These are phyloP conservation scores for Elsinoe ampelina DNA, from an alignment of 2,329 filamentous ascomycete species.

Conservation along the genomic window DNA sequence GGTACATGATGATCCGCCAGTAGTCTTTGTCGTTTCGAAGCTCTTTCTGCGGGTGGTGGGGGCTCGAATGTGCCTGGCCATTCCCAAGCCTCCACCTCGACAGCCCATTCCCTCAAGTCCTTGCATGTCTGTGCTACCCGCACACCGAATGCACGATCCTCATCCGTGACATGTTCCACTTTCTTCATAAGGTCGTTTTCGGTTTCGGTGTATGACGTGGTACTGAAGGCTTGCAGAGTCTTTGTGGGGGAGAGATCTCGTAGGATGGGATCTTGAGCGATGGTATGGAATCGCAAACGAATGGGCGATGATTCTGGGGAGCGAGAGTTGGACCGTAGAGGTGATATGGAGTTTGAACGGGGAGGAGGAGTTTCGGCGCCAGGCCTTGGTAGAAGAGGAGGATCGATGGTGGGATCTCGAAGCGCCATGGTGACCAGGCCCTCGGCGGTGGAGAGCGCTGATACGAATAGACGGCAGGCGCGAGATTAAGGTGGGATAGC, in stretches of 20 bases:
- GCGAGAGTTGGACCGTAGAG: constrained; percentile 19
- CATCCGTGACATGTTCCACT: constrained; percentile 44
- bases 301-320: constrained; percentile 24
- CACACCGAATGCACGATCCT: constrained; percentile 63
- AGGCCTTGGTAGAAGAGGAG: constrained; percentile 17
- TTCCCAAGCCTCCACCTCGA: constrained; percentile 57
- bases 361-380: neutral
- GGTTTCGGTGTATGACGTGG: constrained; percentile 29
- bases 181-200: constrained; percentile 18
- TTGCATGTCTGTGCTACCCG: constrained; percentile 61
- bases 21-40: constrained; percentile 21
- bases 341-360: constrained; percentile 18
- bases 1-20: constrained; percentile 18
- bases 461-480: neutral
- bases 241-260: constrained; percentile 51
- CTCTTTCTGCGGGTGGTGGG: constrained; percentile 23
- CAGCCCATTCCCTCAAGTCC: constrained; percentile 63
- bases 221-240: constrained; percentile 50
- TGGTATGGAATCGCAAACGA: constrained; percentile 21
- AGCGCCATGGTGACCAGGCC: constrained; percentile 18
- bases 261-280: constrained; percentile 38
- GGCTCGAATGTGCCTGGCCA: constrained; percentile 46
- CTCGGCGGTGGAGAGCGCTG: neutral
- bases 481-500: constrained; percentile 1
- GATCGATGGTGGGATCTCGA: constrained; percentile 24